Base-by-base conservation (phyloP, 2,329 filamentous ascomycete species). In the Botrytis medusae region DNA sequence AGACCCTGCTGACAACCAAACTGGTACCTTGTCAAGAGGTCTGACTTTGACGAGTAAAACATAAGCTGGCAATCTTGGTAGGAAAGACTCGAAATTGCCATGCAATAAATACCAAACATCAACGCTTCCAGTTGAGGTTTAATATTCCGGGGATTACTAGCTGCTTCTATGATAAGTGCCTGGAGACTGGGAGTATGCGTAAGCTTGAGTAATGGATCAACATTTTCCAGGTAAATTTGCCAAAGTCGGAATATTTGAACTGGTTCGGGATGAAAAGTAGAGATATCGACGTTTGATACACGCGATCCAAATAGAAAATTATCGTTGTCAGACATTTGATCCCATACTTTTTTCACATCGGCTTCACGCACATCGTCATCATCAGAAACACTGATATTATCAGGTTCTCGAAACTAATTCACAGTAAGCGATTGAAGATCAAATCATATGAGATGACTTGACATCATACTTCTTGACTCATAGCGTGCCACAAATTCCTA, bases 111-210 rank as follows among this genome's bases (percentile, higher is more conserved):
- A 76, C 88, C 83, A 75, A 91, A 91, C 69, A 91, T 80, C 6
- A 91, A 83, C 0, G 90, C 88, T 80, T 92, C 89, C 37, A 89
- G 82, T 71, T 88, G 88, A 59, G 87, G 84, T 0, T 86, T 86
- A 2, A 93, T 81, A 60, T 84, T 85, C 20, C 83, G 82, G 32
- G 90, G 83, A 74, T 88, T 86, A 25, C 85, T 85, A 1, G 86
- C 87, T 2, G 90, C 90, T 73, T 92, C 87, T 54, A 92, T 85
- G 12, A 94, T 84, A 63, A 87, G 86, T 2, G 87, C 86, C 78
- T 94, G 90, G 6, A 93, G 81, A 0, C 90, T 90, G 0, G 92
- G 92, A 1, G 91, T 87, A 79, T 95, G 93, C 37, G 93, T 89
- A 63, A 90, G 79, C 79, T 94, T 95, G 76, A 89, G 88, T 63